phyloP scores from a whole-genome alignment of 140 eudicot genomes.

The Bidens hawaiensis region DNA sequence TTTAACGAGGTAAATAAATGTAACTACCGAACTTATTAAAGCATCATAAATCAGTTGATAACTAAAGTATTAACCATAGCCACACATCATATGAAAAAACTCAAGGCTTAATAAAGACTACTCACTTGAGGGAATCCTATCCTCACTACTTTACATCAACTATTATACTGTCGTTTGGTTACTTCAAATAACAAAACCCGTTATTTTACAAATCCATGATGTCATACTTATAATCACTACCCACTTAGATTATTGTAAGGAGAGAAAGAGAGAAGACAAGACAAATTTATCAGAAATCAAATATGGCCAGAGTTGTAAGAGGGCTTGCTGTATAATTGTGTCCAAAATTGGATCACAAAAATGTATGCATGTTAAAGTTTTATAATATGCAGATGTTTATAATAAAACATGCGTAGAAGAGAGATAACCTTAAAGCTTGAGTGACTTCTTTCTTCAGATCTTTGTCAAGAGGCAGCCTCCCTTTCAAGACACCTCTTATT shows the following conservation, averaged over 20 bases:
- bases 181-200: not conserved
- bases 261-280: not conserved
- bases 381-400: not conserved
- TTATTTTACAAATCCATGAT: not conserved
- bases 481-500: slow-evolving; percentile 78
- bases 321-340: not conserved
- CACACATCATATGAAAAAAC: not conserved
- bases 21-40: not conserved
- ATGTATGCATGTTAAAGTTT: not conserved
- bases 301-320: not conserved
- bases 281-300: not conserved
- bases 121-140: not conserved
- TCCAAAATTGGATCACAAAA: not conserved
- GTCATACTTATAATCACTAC: not conserved
- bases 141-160: not conserved
- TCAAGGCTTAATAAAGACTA: not conserved
- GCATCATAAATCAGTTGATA: not conserved
- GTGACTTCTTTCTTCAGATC: slow-evolving; percentile 75
- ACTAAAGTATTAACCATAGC: not conserved
- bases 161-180: not conserved
- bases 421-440: slow-evolving; percentile 57
- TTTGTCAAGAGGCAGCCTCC: slow-evolving; percentile 83
- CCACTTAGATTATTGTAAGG: not conserved
- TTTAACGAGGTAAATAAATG: not conserved
- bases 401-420: not conserved